A percentile compares a stretch with the other conserved stretches of the same genome.
phyloP scores from a whole-genome alignment of 2,329 filamentous ascomycete species.

The Ascosphaera pollenicola region DNA sequence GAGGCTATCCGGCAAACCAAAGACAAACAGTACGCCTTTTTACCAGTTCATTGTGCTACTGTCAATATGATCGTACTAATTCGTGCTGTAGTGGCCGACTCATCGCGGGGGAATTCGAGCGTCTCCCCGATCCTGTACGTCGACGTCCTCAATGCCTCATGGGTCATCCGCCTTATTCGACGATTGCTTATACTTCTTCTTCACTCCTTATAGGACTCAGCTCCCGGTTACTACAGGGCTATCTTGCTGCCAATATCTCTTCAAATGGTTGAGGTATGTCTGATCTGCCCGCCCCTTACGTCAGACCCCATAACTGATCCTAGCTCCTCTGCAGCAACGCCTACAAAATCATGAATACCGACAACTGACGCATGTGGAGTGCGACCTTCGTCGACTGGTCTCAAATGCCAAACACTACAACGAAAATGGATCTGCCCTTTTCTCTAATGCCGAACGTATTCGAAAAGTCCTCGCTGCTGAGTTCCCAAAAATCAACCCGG shows the following conservation, averaged over 20 bases:
- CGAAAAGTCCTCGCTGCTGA: constrained; percentile 70
- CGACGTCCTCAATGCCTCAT: not conserved
- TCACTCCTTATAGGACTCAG: constrained; percentile 19
- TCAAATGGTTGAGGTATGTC: constrained; percentile 43
- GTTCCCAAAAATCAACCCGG: constrained; percentile 72
- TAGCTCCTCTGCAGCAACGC: constrained; percentile 26
- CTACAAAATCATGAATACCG: constrained; percentile 46
- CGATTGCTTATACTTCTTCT: not conserved
- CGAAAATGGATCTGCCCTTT: constrained; percentile 46
- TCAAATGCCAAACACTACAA: constrained; percentile 74
- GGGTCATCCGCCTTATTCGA: not conserved
- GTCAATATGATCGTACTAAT: not conserved
- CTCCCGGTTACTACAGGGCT: constrained; percentile 56
- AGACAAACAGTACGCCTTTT: constrained; percentile 6
- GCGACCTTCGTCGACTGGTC: constrained; percentile 73
- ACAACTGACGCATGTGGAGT: constrained; percentile 52
- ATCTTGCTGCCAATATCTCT: constrained; percentile 63
- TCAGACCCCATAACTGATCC: not conserved
- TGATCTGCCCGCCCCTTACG: not conserved
- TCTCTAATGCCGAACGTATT: constrained; percentile 68
- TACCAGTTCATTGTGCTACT: not conserved
- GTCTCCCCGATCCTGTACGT: constrained; percentile 36
- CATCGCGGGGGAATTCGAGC: constrained; percentile 55
- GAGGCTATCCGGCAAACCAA: constrained; percentile 6
- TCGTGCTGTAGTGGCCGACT: constrained; percentile 31